A percentile compares a stretch with the other conserved stretches of the same genome.
phyloP scores from a whole-genome alignment of 768 basidiomycete species.

The Boletus tomentosulus region DNA sequence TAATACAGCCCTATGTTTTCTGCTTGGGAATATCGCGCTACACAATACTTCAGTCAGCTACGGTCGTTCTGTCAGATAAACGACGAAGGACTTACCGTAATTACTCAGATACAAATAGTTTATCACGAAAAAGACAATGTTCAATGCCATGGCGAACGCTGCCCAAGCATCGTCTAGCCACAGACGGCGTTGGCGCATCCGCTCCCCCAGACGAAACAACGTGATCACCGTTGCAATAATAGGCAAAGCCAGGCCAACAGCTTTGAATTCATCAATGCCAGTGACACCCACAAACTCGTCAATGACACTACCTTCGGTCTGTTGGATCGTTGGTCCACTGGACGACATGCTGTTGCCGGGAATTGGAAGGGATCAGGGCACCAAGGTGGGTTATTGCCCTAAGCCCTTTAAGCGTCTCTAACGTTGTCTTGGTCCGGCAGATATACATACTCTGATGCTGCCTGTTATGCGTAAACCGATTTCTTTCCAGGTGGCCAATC shows the following conservation, averaged over 20 bases:
- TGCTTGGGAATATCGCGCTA: neutral
- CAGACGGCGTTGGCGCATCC: neutral
- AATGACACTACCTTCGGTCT: neutral
- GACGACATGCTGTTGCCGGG: neutral
- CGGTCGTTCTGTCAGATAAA: neutral
- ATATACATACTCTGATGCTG: neutral
- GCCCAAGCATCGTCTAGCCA: neutral
- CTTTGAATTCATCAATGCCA: neutral
- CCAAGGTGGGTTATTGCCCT: neutral
- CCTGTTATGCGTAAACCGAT: neutral
- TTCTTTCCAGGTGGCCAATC: neutral
- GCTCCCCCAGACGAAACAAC: neutral
- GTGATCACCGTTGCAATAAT: neutral
- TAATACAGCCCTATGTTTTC: neutral
- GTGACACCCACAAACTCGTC: neutral
- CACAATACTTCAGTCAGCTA: neutral
- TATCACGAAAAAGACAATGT: neutral
- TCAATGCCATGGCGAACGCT: neutral
- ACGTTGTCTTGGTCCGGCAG: neutral
- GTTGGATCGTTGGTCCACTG: slow-evolving; percentile 1
- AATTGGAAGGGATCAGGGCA: neutral
- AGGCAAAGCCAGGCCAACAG: neutral
- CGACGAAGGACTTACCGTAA: neutral
- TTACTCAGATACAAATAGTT: slow-evolving; percentile 1
- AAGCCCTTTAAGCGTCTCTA: neutral